These are phyloP conservation scores for Tylopilus sp. DNA, from an alignment of 768 basidiomycete species.

Conservation along the genomic window DNA sequence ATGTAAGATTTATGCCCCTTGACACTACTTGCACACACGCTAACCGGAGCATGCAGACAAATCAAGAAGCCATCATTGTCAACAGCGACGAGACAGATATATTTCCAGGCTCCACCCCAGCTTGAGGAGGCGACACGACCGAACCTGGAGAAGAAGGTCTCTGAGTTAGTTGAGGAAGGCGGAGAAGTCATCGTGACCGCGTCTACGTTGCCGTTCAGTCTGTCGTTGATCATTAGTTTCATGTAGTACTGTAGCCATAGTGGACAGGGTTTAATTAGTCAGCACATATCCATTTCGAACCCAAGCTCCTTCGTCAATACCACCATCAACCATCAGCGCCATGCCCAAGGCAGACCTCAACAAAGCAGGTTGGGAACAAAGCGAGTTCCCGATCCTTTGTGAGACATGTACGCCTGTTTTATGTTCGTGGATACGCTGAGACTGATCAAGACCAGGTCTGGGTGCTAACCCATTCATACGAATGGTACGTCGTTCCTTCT, in stretches of 20 bases:
- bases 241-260: conserved; percentile 29
- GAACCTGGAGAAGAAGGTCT: conserved; percentile 84
- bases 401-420: conserved; percentile 69
- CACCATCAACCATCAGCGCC: not conserved
- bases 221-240: conserved; percentile 66
- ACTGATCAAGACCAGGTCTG: conserved; percentile 49
- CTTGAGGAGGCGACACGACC: conserved; percentile 86
- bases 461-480: conserved; percentile 90
- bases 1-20: conserved; percentile 55
- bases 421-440: not conserved
- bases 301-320: not conserved
- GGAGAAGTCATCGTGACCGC: conserved; percentile 88
- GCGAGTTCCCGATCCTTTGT: conserved; percentile 90
- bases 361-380: conserved; percentile 93
- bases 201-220: conserved; percentile 81
- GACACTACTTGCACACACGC: not conserved
- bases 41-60: conserved; percentile 57
- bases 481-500: conserved; percentile 59
- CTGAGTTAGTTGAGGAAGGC: conserved; percentile 72
- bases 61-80: conserved; percentile 95
- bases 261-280: conserved; percentile 21
- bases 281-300: conserved; percentile 17
- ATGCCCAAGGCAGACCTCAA: conserved; percentile 92
- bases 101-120: conserved; percentile 91
- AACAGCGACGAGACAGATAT: conserved; percentile 70